Evolutionary conservation across 192 early-diverging fungal genomes (phyloP), one percentile per base, ranked within the genome.

Genomic region (Thoreauomyces humboldtii): DNA sequence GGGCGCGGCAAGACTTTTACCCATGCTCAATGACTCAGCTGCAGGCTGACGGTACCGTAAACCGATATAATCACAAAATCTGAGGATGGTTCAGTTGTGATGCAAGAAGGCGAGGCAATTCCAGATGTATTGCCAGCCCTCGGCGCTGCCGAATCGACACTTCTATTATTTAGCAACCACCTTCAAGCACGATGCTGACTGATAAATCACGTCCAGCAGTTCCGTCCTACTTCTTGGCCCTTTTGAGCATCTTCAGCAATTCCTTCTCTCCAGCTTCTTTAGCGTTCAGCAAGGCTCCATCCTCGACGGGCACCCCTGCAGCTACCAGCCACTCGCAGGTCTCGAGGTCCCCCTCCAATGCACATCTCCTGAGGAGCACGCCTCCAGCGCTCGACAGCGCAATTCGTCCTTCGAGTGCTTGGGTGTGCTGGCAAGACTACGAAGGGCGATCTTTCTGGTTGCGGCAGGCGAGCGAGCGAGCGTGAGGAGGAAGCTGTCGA

Each of bases 321-420:
- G 36, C 15, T 0, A 63, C 50, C 31, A 63, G 34, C 61, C 61
- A 52, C 31, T 50, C 50, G 29, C 46, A 50, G 2, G 50, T 52
- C 31, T 50, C 50, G 5, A 31, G 47, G 35, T 63, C 61, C 17
- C 48, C 61, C 32, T 63, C 61, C 50, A 50, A 9, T 1, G 61
- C 61, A 12, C 47, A 28, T 4, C 61, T 17, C 5, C 31, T 15
- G n/a, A 63, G 22, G 31, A 63, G 32, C 24, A 33, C 9, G 7
- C 50, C 50, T 24, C 32, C 61, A n/a, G 47, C 61, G 7, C 27
- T n/a, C 14, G 2, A 27, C 25, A 7, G 19, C 12, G 14, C 17
- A 12, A 61, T 47, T 3, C 33, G 19, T 21, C 45, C 41, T 44
- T 61, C 59, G 7, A 61, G 2, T 32, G 27, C 59, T 21, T 44